Evolutionary conservation across 352 stramenopile genomes (phyloP), one percentile per base, ranked within the genome.

Genomic region (Globisporangium rhizosaccharum): DNA sequence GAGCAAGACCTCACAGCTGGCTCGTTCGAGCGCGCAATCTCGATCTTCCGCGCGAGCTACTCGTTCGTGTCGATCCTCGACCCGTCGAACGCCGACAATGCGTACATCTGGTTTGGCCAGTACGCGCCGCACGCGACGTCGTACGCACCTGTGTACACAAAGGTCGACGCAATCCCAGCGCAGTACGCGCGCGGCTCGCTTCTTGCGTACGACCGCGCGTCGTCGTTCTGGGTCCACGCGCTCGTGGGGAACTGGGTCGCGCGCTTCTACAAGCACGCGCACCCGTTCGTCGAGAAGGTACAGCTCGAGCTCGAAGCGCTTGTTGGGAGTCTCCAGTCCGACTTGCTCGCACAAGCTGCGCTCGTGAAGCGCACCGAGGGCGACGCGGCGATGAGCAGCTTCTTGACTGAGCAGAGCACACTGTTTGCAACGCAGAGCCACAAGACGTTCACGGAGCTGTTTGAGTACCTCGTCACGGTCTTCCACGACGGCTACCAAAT

Each of bases 31-130:
- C 87, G 94, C 25, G 76, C 89, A 1, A 98, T 98, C 67, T 97
- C 91, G 2, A 88, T 98, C 37, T 97, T 97, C 70, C 87, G 92
- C 23, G 89, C 92, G 11, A 91, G 76, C 28, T 97, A 98, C 79
- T 91, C 81, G 51, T 92, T 91, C 58, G 78, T 94, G 23, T 85
- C 82, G 6, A 72, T 92, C 28, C 49, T 86, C 44, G 72, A 94
- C 56, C 65, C 73, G 1, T 49, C 66, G 28, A 85, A 90, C 50
- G 23, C 68, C 7, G 78, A 91, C 70, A 75, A 85, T 25, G 78
- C 75, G 2, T 82, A 79, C 58, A 55, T 94, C 15, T 94, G 85
- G 85, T 96, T 97, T 63, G 88, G 88, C 15, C 90, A 96, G 73
- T 97, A 97, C 62, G 90, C 90, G 2, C 82, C 92, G 7, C 85